Base-by-base conservation (phyloP, 371 early-diverging fungal species). In the Nematocida ausubeli region DNA sequence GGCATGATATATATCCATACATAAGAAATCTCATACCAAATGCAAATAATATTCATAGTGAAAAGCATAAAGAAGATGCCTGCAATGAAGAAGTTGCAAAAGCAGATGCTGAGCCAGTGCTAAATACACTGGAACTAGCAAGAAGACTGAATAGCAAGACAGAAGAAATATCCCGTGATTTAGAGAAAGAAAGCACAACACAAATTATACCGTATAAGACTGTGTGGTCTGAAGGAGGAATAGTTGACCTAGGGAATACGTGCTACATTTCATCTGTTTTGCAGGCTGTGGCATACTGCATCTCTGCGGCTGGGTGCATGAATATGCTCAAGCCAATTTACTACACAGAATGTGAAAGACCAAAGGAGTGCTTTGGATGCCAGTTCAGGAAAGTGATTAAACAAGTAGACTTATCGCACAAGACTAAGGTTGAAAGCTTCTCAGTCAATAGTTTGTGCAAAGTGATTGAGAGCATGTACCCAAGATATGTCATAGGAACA, bases 201-300 rank as follows among this genome's bases (percentile, higher is more conserved):
- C 47, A 44, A 19, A 24, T 64, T n/a, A 40, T 60, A 7, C 60
- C 40, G 35, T 72, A 72, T 35, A 12, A 12, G 6, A 7, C 16
- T 7, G 34, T 72, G 26, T 19, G 66, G 7, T 47, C 30, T 40
- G 32, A 28, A 49, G 51, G 75, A 6, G 86, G 86, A n/a, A 84
- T 86, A 34, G 40, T 34, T 16, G 82, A 86, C 57, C 42, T 62
- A 32, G 84, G 84, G 26, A 82, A 83, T 55, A 86, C 83, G 3
- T 86, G 86, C 55, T 86, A 73, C 68, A 82, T 86, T 42, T 81
- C 84, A 24, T 57, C 80, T 66, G 83, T 79, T 22, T 44, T 85
- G 2, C 85, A 85, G 44, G 39, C 82, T 22, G 14, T 85, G n/a
- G 80, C 75, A 16, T 56, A 75, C 47, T 56, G 64, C 22, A n/a